A percentile compares a stretch with the other conserved stretches of the same genome.
Evolutionary conservation across 2,329 filamentous ascomycete genomes (phyloP).

Genomic region (Penicillium sp.): DNA sequence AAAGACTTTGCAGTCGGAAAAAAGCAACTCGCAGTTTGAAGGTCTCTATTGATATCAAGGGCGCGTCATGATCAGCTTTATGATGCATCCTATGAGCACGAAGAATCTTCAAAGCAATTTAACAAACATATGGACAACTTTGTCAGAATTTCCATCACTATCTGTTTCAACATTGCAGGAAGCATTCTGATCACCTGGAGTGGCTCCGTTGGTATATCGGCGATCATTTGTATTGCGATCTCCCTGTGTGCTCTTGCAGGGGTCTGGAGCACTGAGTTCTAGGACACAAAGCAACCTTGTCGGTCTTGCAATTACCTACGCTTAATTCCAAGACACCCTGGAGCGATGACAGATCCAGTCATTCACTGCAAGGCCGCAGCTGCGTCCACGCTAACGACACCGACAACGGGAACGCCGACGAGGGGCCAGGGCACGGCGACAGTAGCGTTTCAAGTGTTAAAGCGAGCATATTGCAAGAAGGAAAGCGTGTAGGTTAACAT

Average conservation of each 20-base stretch:
- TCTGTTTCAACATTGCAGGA: background rate
- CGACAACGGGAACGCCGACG: too few species aligned
- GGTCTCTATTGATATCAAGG: background rate
- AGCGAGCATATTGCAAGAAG: too few species aligned
- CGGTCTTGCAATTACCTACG: background rate
- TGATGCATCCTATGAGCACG: background rate
- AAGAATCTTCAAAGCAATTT: background rate
- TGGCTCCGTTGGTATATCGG: background rate
- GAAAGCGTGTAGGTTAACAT: too few species aligned
- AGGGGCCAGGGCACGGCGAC: too few species aligned
- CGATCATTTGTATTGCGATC: background rate
- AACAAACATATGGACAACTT: background rate
- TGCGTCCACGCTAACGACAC: too few species aligned
- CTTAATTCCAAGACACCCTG: background rate
- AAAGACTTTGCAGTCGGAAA: background rate
- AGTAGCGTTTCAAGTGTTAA: too few species aligned
- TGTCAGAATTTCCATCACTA: background rate
- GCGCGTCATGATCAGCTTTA: background rate
- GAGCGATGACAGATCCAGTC: background rate
- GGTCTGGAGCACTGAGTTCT: background rate
- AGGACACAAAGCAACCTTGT: background rate
- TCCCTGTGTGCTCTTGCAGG: background rate
- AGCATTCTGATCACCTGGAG: background rate
- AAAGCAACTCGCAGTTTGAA: background rate
- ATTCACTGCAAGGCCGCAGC: conserved; percentile 1